Percentiles rank a stretch among this genome's conserved stretches.
These are phyloP conservation scores for Arctium lappa DNA, from an alignment of 129 eudicot genomes.

Conservation along the genomic window DNA sequence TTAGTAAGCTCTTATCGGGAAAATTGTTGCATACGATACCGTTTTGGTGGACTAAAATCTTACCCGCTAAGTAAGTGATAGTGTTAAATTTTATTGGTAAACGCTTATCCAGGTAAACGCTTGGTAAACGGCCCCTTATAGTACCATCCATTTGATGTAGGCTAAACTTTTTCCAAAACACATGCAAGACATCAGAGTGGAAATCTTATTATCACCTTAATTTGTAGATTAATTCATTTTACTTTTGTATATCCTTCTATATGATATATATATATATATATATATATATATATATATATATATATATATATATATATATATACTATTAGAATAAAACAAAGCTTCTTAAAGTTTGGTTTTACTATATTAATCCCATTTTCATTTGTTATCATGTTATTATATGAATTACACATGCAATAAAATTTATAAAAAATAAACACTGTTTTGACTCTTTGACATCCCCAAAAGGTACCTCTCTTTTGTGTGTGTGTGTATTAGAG, in stretches of 20 bases:
- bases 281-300: not conserved
- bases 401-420: not conserved
- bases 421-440: slow-evolving; percentile 4
- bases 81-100: too few species aligned
- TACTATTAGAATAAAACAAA: not conserved
- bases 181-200: not conserved
- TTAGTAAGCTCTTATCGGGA: too few species aligned
- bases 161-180: not conserved
- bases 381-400: not conserved
- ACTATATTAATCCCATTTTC: not conserved
- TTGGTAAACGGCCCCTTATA: too few species aligned
- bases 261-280: not conserved
- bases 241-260: not conserved
- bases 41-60: too few species aligned
- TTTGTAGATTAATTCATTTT: not conserved
- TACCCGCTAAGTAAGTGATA: too few species aligned
- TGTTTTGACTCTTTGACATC: slow-evolving; percentile 26
- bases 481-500: slow-evolving; percentile 1
- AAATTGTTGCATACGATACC: too few species aligned
- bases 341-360: not conserved
- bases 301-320: not conserved
- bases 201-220: not conserved
- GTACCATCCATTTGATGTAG: not conserved
- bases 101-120: too few species aligned
- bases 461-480: slow-evolving; percentile 18